phyloP scores from a whole-genome alignment of 2,329 filamentous ascomycete genomes.

The Ophiocordyceps sinensis region DNA sequence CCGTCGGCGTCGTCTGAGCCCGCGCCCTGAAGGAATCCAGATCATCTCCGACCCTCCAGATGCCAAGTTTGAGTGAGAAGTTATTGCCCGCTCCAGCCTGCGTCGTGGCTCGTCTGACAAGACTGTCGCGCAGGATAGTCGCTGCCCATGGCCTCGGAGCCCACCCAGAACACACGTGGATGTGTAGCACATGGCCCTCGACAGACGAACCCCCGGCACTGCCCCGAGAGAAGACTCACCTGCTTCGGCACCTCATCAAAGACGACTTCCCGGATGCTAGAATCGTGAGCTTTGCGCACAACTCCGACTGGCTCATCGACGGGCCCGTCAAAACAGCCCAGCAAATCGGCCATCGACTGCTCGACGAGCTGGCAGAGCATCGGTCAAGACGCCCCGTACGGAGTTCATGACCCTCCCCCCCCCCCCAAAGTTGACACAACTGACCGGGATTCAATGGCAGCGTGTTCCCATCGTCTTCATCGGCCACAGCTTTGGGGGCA shows the following conservation, averaged over 20 bases:
- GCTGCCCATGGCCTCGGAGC: constrained; percentile 8
- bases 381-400: neutral
- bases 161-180: constrained; percentile 7
- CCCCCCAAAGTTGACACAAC: too few relatives aligned
- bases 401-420: too few relatives aligned
- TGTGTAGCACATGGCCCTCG: neutral
- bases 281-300: constrained; percentile 8
- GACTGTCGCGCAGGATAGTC: constrained; percentile 4
- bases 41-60: neutral
- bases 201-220: too few relatives aligned
- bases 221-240: neutral
- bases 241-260: constrained; percentile 6
- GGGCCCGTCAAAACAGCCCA: constrained; percentile 6
- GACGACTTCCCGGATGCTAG: constrained; percentile 7
- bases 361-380: constrained; percentile 1
- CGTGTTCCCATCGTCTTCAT: constrained; percentile 8
- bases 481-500: constrained; percentile 9
- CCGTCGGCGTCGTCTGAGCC: neutral
- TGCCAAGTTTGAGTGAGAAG: constrained; percentile 4
- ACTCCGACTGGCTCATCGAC: constrained; percentile 9
- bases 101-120: too few relatives aligned
- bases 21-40: neutral
- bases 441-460: neutral
- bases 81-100: too few relatives aligned
- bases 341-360: constrained; percentile 5